Base-by-base conservation (phyloP, 768 basidiomycete genomes). In the Mycena olivaceomarginata region DNA sequence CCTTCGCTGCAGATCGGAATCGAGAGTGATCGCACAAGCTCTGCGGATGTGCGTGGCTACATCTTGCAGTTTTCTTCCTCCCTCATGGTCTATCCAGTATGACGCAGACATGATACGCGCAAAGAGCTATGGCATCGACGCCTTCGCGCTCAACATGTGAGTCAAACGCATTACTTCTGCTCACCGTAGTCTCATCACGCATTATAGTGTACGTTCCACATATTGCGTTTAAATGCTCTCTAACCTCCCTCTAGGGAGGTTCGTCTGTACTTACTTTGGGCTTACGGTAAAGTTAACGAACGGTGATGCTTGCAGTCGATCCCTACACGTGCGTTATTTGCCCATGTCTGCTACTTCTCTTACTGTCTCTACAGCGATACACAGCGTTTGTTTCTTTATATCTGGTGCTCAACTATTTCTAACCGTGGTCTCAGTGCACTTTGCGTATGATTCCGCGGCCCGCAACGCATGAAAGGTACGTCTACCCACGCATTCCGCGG, bases 101-200 rank as follows among this genome's bases (percentile, higher is more conserved):
- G 78, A 79, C 40, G 56, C 56, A 15, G 78, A 79, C 40, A 79
- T 79, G 78, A 25, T 48, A 10, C 70, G 75, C n/a, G 78, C 78
- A 25, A 79, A 79, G 25, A 63, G 59, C 7, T 76, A 73, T 45
- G 78, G 78, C 25, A 80, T 80, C 53, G 88, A 89, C 71, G 89
- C 84, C 10, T 89, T 90, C 77, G 88, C 88, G 10, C 81, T 89
- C 43, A 90, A 89, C 81, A 80, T 71, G 77, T 69, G 51, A 10
- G 67, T 45, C 15, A 0, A 13, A 16, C 31, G 31, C 15, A 16
- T 37, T 46, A 39, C 45, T 41, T 22, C 4, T 8, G 4, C 13
- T 41, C 22, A 22, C 25, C 46, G n/a, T 39, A n/a, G 5, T 57
- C 40, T 65, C 20, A 53, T 43, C 18, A 22, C 48, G 8, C 46